Conservation (phyloP, 805 yeast species). For the Saturnispora galanensis region DNA sequence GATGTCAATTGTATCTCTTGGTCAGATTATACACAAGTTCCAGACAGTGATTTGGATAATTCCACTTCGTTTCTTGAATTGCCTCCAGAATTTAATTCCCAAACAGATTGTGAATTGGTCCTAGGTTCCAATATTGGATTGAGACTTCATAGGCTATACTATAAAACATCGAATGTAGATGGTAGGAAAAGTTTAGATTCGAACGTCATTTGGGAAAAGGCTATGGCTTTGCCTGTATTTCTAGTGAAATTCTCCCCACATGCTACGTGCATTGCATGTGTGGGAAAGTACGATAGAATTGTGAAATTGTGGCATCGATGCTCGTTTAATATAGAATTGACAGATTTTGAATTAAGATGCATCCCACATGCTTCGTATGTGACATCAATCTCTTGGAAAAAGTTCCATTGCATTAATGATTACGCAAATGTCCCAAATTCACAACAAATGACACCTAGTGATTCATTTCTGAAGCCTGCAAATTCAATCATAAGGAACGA, state of each 20-base stretch:
- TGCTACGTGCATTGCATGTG: slow-evolving; percentile 55
- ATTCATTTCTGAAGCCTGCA: slow-evolving; percentile 19
- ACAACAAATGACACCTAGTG: slow-evolving; percentile 9
- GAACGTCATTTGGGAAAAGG: slow-evolving; percentile 34
- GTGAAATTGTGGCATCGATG: slow-evolving; percentile 74
- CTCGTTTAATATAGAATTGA: slow-evolving; percentile 53
- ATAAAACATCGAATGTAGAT: slow-evolving; percentile 13
- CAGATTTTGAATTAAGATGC: slow-evolving; percentile 59
- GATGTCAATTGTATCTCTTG: slow-evolving; percentile 25
- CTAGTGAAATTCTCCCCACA: slow-evolving; percentile 54
- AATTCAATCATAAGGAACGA: slow-evolving; percentile 23
- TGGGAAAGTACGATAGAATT: slow-evolving; percentile 51
- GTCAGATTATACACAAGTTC: slow-evolving; percentile 27
- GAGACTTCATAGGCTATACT: slow-evolving; percentile 42
- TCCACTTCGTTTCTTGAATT: slow-evolving; percentile 22
- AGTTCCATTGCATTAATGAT: slow-evolving; percentile 8
- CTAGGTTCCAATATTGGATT: slow-evolving; percentile 46
- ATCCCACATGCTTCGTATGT: slow-evolving; percentile 57
- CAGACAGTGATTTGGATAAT: slow-evolving; percentile 19
- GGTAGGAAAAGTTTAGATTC: slow-evolving; percentile 15
- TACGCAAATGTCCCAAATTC: neutral
- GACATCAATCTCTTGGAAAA: slow-evolving; percentile 50
- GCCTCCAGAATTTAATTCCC: slow-evolving; percentile 28
- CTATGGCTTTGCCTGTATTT: slow-evolving; percentile 54
- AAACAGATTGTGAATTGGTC: slow-evolving; percentile 41